These are phyloP conservation scores for Hygrocybe coccinea DNA, from an alignment of 768 basidiomycete genomes.

Conservation along the genomic window DNA sequence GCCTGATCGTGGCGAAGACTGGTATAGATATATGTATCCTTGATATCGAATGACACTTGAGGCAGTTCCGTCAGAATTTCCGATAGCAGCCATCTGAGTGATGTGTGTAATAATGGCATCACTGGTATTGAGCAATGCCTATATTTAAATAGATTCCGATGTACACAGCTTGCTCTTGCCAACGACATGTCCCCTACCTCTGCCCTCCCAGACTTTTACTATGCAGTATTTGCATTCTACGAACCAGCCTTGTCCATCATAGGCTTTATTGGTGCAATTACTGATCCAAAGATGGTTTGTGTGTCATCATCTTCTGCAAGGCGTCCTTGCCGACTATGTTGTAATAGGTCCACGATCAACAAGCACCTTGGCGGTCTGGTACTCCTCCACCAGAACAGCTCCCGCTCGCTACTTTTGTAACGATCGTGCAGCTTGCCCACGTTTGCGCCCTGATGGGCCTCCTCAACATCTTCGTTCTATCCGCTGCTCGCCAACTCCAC, in stretches of 20 bases:
- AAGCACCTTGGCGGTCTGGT: conserved; percentile 65
- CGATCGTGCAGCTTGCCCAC: conserved; percentile 70
- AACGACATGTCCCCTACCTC: conserved; percentile 44
- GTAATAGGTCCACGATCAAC: conserved; percentile 61
- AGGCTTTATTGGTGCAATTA: conserved; percentile 62
- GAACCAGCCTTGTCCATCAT: conserved; percentile 63
- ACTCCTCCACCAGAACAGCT: conserved; percentile 45
- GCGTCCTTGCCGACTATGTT: conserved; percentile 6
- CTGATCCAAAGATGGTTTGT: conserved; percentile 55
- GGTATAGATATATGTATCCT: not conserved
- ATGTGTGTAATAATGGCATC: too few relatives aligned
- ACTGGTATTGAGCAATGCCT: too few relatives aligned
- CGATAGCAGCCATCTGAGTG: too few relatives aligned
- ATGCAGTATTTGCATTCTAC: conserved; percentile 66
- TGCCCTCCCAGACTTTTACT: conserved; percentile 70
- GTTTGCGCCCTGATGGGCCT: conserved; percentile 71
- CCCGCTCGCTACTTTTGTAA: conserved; percentile 61
- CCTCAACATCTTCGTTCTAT: conserved; percentile 63
- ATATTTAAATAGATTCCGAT: too few relatives aligned
- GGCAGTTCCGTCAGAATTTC: conserved; percentile 12
- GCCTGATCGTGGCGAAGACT: not conserved
- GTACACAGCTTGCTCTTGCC: too few relatives aligned
- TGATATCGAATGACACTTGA: too few relatives aligned
- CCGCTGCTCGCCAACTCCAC: conserved; percentile 52
- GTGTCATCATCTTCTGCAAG: not conserved